Evolutionary conservation across 73 alveolate genomes (phyloP), one percentile per base, ranked within the genome.

Genomic region (Paraurostyla sp.): DNA sequence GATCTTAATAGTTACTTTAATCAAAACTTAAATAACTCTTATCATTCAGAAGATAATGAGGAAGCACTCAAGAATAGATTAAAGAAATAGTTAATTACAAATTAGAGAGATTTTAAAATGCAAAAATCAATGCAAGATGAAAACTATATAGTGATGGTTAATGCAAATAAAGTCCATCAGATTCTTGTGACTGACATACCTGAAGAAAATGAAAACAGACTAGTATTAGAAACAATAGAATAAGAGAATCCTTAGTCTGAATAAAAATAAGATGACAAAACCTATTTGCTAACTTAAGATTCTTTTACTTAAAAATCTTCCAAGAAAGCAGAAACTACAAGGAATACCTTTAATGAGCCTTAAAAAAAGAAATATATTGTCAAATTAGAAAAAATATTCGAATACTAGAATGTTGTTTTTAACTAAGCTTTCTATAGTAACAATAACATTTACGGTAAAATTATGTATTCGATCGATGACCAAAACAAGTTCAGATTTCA

Each of bases 401-500:
- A 65, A 6, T 65, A 13, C 46, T 1, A 32, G 6, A 16, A 40
- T 23, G 40, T 40, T 7, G 4, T 22, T 2, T 65, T 65, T 35
- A 6, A 32, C 3, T 15, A 65, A 65, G 82, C 41, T 20, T 65
- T 65, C 58, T 65, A 15, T 38, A 65, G 58, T 30, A 65, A 35
- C 32, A 65, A 65, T 38, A 65, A 65, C 32, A 65, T 65, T 13
- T 65, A 65, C 23, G 82, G 82, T 3, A 65, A 65, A 22, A 65
- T 65, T 13, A 65, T 65, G 82, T 65, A 38, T 35, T 11, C 82
- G 35, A 33, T 65, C 4, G 82, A 65, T 65, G 35, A 65, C 15
- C 9, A 6, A 2, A n/a, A 40, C 46, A 65, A 40, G 36, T 38
- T 65, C 15, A 32, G 82, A 65, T 56, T 65, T 7, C 82, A 65